Base-by-base conservation (phyloP, 305 asterid genomes). In the Andrographis paniculata region DNA sequence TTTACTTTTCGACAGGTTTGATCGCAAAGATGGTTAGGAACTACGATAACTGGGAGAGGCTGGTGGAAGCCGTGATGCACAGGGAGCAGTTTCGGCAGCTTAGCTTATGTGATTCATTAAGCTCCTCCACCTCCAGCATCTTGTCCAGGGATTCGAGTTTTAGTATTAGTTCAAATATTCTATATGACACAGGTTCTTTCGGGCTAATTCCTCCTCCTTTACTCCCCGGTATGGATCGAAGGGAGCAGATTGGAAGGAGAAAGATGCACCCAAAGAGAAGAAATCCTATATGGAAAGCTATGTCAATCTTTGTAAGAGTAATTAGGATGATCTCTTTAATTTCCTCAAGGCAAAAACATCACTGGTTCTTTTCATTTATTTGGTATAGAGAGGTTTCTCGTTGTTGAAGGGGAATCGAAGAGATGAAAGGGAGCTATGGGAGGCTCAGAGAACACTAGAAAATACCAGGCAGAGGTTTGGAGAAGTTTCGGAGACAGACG, bases 31-130 rank as follows among this genome's bases (percentile, higher is more conserved):
- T 49, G 55, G 17, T 20, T 5, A 49, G 22, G 17, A 16, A 10
- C 16, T 49, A 42, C 4, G 58, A 52, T 27, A 41, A 52, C 41
- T 52, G 58, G 58, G 58, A 41, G 49, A 52, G 20, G 59, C 42
- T 53, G 22, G 49, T 53, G 9, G 59, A 42, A 17, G 59, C 43
- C 21, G 59, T 53, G 27, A 30, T 42, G 50, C 50, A 20, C 21
- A 42, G 51, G 18, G 43, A 53, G 27, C 51, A 23, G 13, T 31
- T 53, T 18, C 38, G 40, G 28, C 36, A 53, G 33, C 59, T 53
- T 42, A 13, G 50, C 42, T 24, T 53, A 14, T 11, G 30, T 22
- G 33, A 36, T 51, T 51, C 56, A 14, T 21, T 16, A 14, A 53
- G 42, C 14, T 18, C 42, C 8, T 3, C 6, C 30, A 4, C 30